These are phyloP conservation scores for Aspergillus fructus DNA, from an alignment of 2,329 filamentous ascomycete genomes.

Conservation along the genomic window DNA sequence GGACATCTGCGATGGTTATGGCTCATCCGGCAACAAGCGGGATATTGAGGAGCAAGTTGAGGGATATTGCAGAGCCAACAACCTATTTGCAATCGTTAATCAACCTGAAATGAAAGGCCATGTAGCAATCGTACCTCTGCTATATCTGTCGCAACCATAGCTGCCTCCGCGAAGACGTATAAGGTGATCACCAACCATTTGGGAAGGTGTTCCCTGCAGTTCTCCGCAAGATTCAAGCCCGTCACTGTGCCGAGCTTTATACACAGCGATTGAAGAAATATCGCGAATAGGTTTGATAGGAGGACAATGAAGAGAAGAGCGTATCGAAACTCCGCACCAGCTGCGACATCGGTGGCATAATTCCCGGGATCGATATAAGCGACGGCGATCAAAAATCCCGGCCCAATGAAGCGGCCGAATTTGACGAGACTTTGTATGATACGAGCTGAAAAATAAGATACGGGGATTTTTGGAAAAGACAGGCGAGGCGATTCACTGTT, in stretches of 20 bases:
- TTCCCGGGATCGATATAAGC: conserved; percentile 53
- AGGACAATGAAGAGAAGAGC: conserved; percentile 49
- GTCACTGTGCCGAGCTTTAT: conserved; percentile 68
- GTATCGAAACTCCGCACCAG: conserved; percentile 46
- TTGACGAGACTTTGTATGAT: conserved; percentile 36
- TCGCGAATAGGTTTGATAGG: conserved; percentile 49
- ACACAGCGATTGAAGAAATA: conserved; percentile 49
- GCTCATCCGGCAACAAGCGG: conserved; percentile 57
- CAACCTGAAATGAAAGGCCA: neutral
- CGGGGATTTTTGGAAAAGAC: conserved; percentile 21
- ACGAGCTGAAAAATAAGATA: conserved; percentile 9
- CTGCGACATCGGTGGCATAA: conserved; percentile 51
- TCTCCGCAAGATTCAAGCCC: conserved; percentile 65
- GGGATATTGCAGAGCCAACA: conserved; percentile 57
- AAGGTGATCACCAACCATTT: conserved; percentile 63
- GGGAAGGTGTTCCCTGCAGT: conserved; percentile 65
- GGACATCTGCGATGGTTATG: conserved; percentile 57
- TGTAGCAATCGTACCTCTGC: conserved; percentile 52
- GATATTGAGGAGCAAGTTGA: conserved; percentile 55
- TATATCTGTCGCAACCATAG: conserved; percentile 71
- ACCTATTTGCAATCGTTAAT: conserved; percentile 39
- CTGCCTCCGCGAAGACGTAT: conserved; percentile 63
- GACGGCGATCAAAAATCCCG: conserved; percentile 50
- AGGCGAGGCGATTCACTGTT: conserved; percentile 33
- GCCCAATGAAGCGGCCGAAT: conserved; percentile 47